Base-by-base conservation (phyloP, 768 basidiomycete species). In the Coprinopsis marcescibilis region DNA sequence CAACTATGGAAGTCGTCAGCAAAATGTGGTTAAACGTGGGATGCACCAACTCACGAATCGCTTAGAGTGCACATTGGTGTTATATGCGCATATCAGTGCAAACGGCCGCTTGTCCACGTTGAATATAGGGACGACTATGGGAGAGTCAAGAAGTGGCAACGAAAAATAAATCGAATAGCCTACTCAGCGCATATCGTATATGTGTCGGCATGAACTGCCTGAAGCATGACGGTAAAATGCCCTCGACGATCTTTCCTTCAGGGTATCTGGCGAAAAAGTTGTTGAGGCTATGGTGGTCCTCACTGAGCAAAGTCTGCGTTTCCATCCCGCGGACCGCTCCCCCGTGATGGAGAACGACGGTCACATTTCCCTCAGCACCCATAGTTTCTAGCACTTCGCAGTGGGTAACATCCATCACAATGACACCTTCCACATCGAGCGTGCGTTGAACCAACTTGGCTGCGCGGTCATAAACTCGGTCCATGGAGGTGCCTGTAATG, bases 61-160 rank as follows among this genome's bases (percentile, higher is more conserved):
- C 58, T 84, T 86, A 1, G 79, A 76, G 48, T 88, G 80, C 45
- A 87, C 81, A 11, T 81, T 81, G 0, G 83, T 84, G 64, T 93
- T 96, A 64, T 93, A 95, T 4, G 90, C 91, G 54, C 89, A 93
- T 15, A 97, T 71, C 57, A 96, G 62, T 5, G 90, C 90, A 56
- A 96, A 95, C 10, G 92, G 90, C 42, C 85, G 78, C 65, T 91
- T 89, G 66, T 95, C 90, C 43, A 95, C 81, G 55, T 94, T 93
- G 63, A 89, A 94, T 41, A 95, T 85, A 4, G 93, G 93, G 4
- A 95, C 93, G 47, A 83, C 89, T 90, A 29, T 26, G 30, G 30
- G 26, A 23, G 24, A 35, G 33, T 40, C 42, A 42, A 50, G 43
- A 33, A 41, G 17, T 29, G 11, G 15, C 17, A n/a, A 34, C 7